These are phyloP conservation scores for Pseudogymnoascus pannorum DNA, from an alignment of 2,329 filamentous ascomycete species.

Conservation along the genomic window DNA sequence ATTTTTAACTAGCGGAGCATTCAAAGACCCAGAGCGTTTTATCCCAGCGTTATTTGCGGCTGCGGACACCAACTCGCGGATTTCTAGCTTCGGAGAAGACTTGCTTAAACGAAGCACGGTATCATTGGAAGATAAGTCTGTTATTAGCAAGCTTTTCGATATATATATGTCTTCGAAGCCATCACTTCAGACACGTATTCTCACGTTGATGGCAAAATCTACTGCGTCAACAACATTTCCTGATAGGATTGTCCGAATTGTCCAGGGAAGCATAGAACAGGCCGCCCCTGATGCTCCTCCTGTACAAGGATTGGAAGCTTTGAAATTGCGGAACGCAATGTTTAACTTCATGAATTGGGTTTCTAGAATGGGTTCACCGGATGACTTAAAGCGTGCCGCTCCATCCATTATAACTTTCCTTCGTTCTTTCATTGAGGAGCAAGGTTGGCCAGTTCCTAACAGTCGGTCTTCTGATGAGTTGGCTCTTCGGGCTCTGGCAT, in stretches of 20 bases:
- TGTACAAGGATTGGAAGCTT: constrained; percentile 47
- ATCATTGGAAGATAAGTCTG: constrained; percentile 59
- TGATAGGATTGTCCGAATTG: constrained; percentile 58
- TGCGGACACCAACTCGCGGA: constrained; percentile 71
- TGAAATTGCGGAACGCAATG: constrained; percentile 72
- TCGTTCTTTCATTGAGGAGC: constrained; percentile 64
- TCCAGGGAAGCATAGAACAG: constrained; percentile 56
- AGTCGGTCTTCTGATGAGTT: constrained; percentile 53
- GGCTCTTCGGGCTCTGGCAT: constrained; percentile 69
- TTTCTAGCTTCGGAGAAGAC: constrained; percentile 81
- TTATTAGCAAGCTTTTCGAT: constrained; percentile 61
- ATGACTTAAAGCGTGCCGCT: constrained; percentile 58
- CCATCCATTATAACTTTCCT: constrained; percentile 61
- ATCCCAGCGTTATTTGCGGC: constrained; percentile 77
- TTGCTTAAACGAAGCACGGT: constrained; percentile 73
- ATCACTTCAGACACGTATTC: constrained; percentile 68
- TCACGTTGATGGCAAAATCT: constrained; percentile 71
- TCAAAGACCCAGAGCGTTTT: constrained; percentile 76
- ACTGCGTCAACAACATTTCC: constrained; percentile 63
- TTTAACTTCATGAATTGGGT: constrained; percentile 86
- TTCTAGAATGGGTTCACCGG: constrained; percentile 60
- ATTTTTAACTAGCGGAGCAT: constrained; percentile 78
- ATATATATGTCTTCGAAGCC: constrained; percentile 69
- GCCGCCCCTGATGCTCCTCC: constrained; percentile 29
- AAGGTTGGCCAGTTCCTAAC: constrained; percentile 72